Evolutionary conservation across 192 early-diverging fungal species (phyloP), one percentile per base, ranked within the genome.

Genomic region (Chytriomyces confervae): DNA sequence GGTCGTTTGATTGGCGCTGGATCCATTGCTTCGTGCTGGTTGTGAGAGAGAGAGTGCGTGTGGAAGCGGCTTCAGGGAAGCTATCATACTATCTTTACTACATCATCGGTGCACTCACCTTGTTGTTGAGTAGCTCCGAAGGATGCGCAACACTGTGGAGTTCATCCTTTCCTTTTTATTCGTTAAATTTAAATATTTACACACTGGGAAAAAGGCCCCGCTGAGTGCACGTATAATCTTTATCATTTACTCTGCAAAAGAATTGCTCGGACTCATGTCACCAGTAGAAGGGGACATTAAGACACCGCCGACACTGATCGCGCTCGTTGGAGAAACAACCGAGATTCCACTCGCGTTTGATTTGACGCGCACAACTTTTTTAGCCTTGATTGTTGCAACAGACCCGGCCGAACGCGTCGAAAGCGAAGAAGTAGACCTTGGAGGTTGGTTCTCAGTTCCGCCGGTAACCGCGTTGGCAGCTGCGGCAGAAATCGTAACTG

Each of bases 11-110:
- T 11, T 74, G 72, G 3, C 72, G 53, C 23, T 74, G 72, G 60
- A 74, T 62, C 72, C 72, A 74, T 27, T 74, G 72, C 72, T 74
- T 74, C 2, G 72, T 62, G 61, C 72, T 74, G 16, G 61, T 43
- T 2, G n/a, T 13, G 43, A 46, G 67, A 69, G 2, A 18, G 24
- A 69, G 47, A 2, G 29, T 3, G 20, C 1, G 62, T 6, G 62
- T 24, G 10, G 27, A 27, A 64, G 29, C 16, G 62, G 62, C 66
- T 1, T 36, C 36, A 36, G 4, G 4, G 36, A 36, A 36, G 36
- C 36, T 36, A 3, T 36, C 36, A 36, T 36, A 36, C 36, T 36
- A 2, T 36, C 36, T 36, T n/a, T 36, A 36, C 36, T 4, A 4
- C 36, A 36, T 36, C 36, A 36, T 36, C 2, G 36, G 36, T 36